phyloP scores from a whole-genome alignment of 441 rosid genomes.

The Capsella rubella region DNA sequence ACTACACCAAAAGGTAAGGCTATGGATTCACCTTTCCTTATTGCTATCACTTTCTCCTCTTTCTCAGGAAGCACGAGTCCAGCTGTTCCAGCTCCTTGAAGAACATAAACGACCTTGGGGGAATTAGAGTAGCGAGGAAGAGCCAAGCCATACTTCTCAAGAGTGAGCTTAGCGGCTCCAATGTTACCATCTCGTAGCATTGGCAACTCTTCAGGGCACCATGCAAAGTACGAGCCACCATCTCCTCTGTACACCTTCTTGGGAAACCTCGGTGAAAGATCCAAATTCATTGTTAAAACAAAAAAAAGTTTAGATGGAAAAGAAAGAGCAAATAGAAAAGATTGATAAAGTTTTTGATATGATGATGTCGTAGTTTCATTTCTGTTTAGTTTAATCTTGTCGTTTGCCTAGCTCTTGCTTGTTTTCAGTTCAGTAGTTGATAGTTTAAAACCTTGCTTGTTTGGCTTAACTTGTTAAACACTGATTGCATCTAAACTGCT shows the following conservation, averaged over 20 bases:
- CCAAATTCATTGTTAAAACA: constrained; percentile 61
- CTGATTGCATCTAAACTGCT: too few species aligned
- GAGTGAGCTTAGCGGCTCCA: constrained; percentile 86
- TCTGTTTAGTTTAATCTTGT: too few species aligned
- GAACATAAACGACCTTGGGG: constrained; percentile 83
- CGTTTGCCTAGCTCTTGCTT: too few species aligned
- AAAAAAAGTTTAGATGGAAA: neutral
- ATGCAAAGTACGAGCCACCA: constrained; percentile 78
- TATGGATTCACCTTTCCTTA: constrained; percentile 80
- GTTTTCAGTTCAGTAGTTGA: too few species aligned
- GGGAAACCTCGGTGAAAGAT: constrained; percentile 73
- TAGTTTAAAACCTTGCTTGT: too few species aligned
- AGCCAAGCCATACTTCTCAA: constrained; percentile 75
- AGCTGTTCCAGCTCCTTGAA: constrained; percentile 82
- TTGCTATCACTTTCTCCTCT: constrained; percentile 75
- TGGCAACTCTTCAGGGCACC: constrained; percentile 79
- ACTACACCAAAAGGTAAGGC: constrained; percentile 91
- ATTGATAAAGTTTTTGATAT: constrained; percentile 8
- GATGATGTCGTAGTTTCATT: neutral
- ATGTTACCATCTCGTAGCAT: constrained; percentile 79
- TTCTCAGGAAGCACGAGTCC: constrained; percentile 88
- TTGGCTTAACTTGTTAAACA: too few species aligned
- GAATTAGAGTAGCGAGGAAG: constrained; percentile 88
- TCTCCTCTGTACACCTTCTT: constrained; percentile 65
- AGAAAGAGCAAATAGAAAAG: neutral